Evolutionary conservation across 306 rosid genomes (phyloP), one percentile per base, ranked within the genome.

Genomic region (Gleditsia sinensis): DNA sequence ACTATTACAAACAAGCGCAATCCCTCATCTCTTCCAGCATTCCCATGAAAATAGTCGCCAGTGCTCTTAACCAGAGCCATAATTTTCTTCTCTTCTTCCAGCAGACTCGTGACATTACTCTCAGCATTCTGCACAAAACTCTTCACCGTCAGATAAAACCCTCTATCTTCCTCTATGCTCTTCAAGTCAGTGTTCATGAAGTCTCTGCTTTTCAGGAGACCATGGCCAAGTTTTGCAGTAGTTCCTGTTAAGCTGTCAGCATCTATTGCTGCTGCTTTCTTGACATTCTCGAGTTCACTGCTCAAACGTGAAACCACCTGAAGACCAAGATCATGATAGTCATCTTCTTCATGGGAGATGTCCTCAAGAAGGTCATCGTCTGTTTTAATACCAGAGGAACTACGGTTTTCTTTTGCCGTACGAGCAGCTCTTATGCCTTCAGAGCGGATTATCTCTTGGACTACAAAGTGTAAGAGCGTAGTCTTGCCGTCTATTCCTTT

Each of bases 401-500:
- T 89, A 17, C 1, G 51, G 72, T 71, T 87, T 67, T 83, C 94
- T 78, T 66, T 88, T 1, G 77, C 75, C 43, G 48, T 67, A 13
- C 96, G 88, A 8, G 78, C 89, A 36, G 93, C 88, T 87, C 90
- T 87, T 71, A 90, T 77, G 60, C 99, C 99, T 75, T 95, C 99
- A 0, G 96, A 83, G 43, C 99, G 96, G 40, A 92, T 86, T 74
- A 92, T 95, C 84, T 95, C 98, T 84, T 82, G 96, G 72, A 95
- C 97, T 60, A 95, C 99, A 57, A 95, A 95, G 75, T 86, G 93
- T 78, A 95, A 79, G 37, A 95, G 96, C 0, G 99, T 95, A 56
- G 95, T 95, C 81, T 92, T 95, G 24, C 99, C 99, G 81, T 95
- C 98, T 37, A 74, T 83, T 63, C 99, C 99, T 80, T 89, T 95